These are phyloP conservation scores for Xylaria curta DNA, from an alignment of 495 filamentous ascomycete genomes.

Conservation along the genomic window DNA sequence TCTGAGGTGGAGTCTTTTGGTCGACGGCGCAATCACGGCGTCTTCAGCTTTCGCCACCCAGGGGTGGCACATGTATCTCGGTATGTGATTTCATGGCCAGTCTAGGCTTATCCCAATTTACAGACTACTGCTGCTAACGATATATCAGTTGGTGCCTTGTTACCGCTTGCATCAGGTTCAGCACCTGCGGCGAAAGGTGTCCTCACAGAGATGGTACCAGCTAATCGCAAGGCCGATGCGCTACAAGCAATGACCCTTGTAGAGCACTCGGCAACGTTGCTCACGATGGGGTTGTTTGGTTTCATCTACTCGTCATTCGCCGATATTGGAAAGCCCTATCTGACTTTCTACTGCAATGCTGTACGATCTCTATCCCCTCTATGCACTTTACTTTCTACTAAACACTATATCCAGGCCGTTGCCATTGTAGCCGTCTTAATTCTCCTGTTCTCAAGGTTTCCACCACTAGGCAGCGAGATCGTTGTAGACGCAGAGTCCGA, in stretches of 20 bases:
- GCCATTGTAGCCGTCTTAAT: slow-evolving; percentile 51
- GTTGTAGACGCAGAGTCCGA: slow-evolving; percentile 21
- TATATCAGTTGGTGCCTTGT: slow-evolving; percentile 43
- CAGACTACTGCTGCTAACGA: not conserved
- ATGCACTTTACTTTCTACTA: not conserved
- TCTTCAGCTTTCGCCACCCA: slow-evolving; percentile 52
- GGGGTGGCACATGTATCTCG: slow-evolving; percentile 60
- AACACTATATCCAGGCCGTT: slow-evolving; percentile 36
- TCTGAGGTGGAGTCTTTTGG: slow-evolving; percentile 54
- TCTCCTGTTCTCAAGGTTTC: slow-evolving; percentile 53
- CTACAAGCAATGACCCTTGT: slow-evolving; percentile 58
- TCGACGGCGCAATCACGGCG: slow-evolving; percentile 57
- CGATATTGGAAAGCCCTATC: slow-evolving; percentile 49
- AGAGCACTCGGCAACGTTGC: slow-evolving; percentile 56
- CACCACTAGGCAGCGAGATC: slow-evolving; percentile 46
- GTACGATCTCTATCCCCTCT: slow-evolving; percentile 35
- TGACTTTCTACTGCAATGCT: slow-evolving; percentile 59
- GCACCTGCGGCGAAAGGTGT: slow-evolving; percentile 61
- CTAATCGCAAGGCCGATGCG: slow-evolving; percentile 53
- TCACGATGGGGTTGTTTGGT: slow-evolving; percentile 57
- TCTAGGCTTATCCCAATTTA: no score
- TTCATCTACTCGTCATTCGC: slow-evolving; percentile 57
- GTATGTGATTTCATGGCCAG: slow-evolving; percentile 29
- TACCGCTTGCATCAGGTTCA: slow-evolving; percentile 58
- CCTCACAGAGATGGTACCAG: slow-evolving; percentile 59